phyloP scores from a whole-genome alignment of 176 grass and related monocot species.

The Microstegium vimineum region DNA sequence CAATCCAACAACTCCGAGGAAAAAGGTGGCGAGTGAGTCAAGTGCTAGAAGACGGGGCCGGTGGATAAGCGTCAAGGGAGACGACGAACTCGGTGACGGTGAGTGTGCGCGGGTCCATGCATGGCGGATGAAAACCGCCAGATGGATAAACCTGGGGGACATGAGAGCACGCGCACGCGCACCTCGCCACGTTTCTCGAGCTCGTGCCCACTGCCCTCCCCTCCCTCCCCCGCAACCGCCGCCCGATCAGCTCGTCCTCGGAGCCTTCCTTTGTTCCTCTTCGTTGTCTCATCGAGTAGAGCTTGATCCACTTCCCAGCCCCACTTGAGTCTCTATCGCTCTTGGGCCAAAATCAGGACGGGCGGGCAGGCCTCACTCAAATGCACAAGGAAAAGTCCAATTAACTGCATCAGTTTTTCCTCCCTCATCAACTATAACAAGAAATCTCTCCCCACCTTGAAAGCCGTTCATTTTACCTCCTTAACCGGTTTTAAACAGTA shows the following conservation, averaged over 20 bases:
- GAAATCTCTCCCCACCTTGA: too few relatives aligned
- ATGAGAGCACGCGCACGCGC: background rate
- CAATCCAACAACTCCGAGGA: background rate
- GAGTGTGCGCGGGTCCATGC: background rate
- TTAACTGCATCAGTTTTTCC: too few relatives aligned
- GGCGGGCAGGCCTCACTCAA: background rate
- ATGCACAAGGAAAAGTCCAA: too few relatives aligned
- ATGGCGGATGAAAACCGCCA: background rate
- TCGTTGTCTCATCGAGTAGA: background rate
- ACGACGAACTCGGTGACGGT: background rate
- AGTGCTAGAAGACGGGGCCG: background rate
- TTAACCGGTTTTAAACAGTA: too few relatives aligned
- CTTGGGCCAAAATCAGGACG: background rate
- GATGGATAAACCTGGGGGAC: background rate
- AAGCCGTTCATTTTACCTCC: too few relatives aligned
- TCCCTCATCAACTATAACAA: too few relatives aligned
- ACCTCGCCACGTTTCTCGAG: background rate
- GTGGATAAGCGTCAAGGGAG: background rate
- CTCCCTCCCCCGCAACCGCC: background rate
- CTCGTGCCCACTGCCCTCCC: background rate
- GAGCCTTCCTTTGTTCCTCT: background rate
- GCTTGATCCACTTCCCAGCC: background rate
- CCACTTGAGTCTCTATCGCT: background rate
- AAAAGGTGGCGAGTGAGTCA: background rate
- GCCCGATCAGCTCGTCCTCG: background rate